Conservation (phyloP, 148 eudicot genomes). For the Chenopodium album region DNA sequence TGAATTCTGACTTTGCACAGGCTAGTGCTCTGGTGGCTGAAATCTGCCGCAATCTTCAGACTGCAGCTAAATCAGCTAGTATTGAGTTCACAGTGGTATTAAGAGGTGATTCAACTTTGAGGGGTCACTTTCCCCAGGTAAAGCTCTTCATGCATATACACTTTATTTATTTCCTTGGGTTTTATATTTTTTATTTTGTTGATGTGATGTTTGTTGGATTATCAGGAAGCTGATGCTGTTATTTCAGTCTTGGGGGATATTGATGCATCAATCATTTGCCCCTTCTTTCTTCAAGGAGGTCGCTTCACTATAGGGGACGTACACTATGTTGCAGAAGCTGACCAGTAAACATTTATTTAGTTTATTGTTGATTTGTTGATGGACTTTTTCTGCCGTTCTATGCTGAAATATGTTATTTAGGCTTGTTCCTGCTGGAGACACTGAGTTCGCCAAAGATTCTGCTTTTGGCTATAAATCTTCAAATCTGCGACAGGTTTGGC, state of each 20-base stretch:
- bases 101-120: conserved; percentile 94
- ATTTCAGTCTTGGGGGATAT: conserved; percentile 85
- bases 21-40: conserved; percentile 73
- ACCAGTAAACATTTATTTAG: conserved; percentile 41
- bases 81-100: conserved; percentile 82
- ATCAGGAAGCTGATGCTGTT: conserved; percentile 94
- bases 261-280: conserved; percentile 97
- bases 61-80: conserved; percentile 66
- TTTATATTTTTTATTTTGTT: conserved; percentile 6
- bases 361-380: background rate
- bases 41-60: conserved; percentile 66
- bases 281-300: conserved; percentile 99
- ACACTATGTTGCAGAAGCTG: conserved; percentile 94
- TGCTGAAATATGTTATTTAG: conserved; percentile 35
- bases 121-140: conserved; percentile 99
- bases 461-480: conserved; percentile 93
- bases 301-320: conserved; percentile 87
- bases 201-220: conserved; percentile 25
- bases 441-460: conserved; percentile 97
- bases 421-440: conserved; percentile 97
- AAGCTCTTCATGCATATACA: conserved; percentile 16
- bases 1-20: conserved; percentile 42
- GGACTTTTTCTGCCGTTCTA: background rate
- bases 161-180: background rate
- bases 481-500: conserved; percentile 83